These are phyloP conservation scores for Tulasnella calospora DNA, from an alignment of 768 basidiomycete genomes.

Conservation along the genomic window DNA sequence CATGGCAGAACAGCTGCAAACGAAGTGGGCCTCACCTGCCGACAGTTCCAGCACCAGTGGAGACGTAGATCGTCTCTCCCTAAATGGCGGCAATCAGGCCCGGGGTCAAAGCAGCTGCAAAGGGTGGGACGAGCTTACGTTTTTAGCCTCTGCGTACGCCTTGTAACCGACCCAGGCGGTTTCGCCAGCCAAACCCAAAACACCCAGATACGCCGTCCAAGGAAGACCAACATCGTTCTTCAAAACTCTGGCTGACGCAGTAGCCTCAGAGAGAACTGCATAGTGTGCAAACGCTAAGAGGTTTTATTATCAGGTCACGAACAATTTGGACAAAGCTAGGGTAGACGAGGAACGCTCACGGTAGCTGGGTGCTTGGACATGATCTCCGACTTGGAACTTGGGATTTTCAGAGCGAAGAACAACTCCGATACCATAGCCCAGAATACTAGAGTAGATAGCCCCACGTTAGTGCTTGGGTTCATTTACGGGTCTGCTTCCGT, in stretches of 20 bases:
- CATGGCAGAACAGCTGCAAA: constrained; percentile 27
- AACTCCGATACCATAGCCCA: not conserved
- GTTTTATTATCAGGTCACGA: not conserved
- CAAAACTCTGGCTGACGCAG: constrained; percentile 32
- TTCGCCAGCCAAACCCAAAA: constrained; percentile 32
- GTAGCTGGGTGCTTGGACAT: not conserved
- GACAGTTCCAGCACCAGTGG: constrained; percentile 49
- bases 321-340: too few species aligned
- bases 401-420: constrained; percentile 20
- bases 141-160: constrained; percentile 42
- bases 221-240: constrained; percentile 45
- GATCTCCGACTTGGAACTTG: constrained; percentile 5
- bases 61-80: constrained; percentile 53
- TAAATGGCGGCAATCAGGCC: constrained; percentile 25
- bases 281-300: constrained; percentile 44
- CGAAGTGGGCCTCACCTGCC: constrained; percentile 47
- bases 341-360: not conserved
- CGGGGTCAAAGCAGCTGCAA: not conserved
- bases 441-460: not conserved
- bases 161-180: constrained; percentile 43
- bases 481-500: not conserved
- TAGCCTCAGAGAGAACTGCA: constrained; percentile 30
- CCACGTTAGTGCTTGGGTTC: not conserved
- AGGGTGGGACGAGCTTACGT: constrained; percentile 31
- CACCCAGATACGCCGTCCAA: constrained; percentile 49